These are phyloP conservation scores for Carallia brachiata DNA, from an alignment of 345 rosid genomes.

Conservation along the genomic window DNA sequence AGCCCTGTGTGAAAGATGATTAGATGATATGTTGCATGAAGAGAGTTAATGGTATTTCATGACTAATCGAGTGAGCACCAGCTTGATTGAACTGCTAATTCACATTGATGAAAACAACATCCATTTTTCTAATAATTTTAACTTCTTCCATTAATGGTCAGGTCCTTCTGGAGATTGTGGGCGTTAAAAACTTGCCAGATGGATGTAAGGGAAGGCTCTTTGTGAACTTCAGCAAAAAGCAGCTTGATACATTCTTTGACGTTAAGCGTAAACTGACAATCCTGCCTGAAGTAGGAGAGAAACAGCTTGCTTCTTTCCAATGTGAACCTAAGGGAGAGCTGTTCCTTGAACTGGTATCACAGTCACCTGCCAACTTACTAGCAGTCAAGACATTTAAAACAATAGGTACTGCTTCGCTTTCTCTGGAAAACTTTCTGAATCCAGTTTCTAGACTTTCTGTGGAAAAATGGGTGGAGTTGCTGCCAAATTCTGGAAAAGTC, in stretches of 20 bases:
- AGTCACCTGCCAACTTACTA: conserved; percentile 48
- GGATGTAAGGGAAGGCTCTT: conserved; percentile 54
- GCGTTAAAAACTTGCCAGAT: conserved; percentile 61
- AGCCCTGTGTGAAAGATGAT: too few relatives aligned
- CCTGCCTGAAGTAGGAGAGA: conserved; percentile 55
- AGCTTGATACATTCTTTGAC: conserved; percentile 61
- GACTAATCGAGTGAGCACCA: too few relatives aligned
- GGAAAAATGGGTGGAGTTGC: conserved; percentile 78
- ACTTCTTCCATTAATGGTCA: conserved; percentile 9
- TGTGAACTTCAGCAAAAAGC: conserved; percentile 65
- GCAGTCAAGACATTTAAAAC: conserved; percentile 36
- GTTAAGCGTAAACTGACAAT: conserved; percentile 54
- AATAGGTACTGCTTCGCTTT: conserved; percentile 58
- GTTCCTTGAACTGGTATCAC: conserved; percentile 62
- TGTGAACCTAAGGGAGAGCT: conserved; percentile 84
- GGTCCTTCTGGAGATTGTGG: conserved; percentile 75
- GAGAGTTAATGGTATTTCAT: too few relatives aligned
- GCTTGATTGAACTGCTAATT: background rate
- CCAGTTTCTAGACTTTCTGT: conserved; percentile 64
- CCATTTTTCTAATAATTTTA: conserved; percentile 3
- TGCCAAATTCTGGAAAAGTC: conserved; percentile 39
- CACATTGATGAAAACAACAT: background rate
- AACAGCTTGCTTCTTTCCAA: conserved; percentile 66
- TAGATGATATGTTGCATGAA: too few relatives aligned
- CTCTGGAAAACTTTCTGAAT: conserved; percentile 52